phyloP scores from a whole-genome alignment of 2,329 filamentous ascomycete genomes.

The Phyllosticta citrichinensis region DNA sequence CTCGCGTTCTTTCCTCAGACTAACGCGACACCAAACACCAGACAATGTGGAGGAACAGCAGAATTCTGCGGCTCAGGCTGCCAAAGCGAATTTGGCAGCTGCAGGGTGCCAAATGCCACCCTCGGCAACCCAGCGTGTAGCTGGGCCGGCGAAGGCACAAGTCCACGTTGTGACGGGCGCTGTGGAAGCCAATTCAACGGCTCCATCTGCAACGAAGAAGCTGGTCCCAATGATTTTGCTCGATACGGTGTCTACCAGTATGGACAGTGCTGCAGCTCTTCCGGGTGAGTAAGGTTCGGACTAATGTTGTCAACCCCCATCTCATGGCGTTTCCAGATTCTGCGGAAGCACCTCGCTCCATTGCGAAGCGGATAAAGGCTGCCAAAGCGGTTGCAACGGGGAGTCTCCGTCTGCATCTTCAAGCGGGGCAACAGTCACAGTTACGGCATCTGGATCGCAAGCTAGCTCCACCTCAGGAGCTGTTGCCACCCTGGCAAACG shows the following conservation, averaged over 20 bases:
- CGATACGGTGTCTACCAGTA: constrained; percentile 4
- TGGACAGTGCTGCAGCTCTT: constrained; percentile 6
- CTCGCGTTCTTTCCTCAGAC: neutral
- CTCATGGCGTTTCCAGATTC: neutral
- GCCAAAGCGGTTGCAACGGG: constrained; percentile 7
- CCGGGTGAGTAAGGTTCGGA: neutral
- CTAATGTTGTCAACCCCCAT: neutral
- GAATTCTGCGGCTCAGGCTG: constrained; percentile 2
- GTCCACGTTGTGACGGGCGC: constrained; percentile 7
- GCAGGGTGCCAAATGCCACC: neutral
- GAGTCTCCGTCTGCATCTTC: neutral
- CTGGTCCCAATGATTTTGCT: constrained; percentile 1
- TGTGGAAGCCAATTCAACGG: constrained; percentile 2
- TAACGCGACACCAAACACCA: neutral
- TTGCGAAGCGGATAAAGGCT: neutral
- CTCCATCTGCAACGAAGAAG: constrained; percentile 1
- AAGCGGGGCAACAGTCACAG: neutral
- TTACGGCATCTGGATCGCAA: neutral
- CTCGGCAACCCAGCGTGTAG: constrained; percentile 6
- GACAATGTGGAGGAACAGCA: constrained; percentile 1
- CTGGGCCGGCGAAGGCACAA: constrained; percentile 4
- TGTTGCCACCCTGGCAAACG: neutral
- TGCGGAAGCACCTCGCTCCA: neutral
- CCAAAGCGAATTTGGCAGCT: constrained; percentile 5
- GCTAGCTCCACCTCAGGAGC: neutral